These are phyloP conservation scores for Orobanche coerulescens DNA, from an alignment of 257 asterid genomes.

Conservation along the genomic window DNA sequence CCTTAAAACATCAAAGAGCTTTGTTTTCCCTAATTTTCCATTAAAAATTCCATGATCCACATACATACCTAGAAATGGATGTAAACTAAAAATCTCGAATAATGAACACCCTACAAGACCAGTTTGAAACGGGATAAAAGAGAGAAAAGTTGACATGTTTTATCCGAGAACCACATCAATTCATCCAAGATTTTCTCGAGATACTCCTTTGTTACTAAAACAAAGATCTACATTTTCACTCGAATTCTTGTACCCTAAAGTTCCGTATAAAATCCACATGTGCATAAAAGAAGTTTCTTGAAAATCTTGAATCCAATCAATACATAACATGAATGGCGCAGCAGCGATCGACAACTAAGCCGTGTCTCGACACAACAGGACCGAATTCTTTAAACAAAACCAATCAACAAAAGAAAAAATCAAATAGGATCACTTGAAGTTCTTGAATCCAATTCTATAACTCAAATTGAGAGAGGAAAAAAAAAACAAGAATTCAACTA, in stretches of 20 bases:
- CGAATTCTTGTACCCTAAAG: slow-evolving; percentile 3
- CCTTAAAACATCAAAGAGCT: not conserved
- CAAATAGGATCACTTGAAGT: not conserved
- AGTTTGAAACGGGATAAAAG: not conserved
- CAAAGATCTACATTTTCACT: slow-evolving; percentile 10
- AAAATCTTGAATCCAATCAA: slow-evolving; percentile 4
- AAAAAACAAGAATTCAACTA: not conserved
- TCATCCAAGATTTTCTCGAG: slow-evolving; percentile 16
- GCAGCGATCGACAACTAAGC: not conserved
- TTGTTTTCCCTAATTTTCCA: not conserved
- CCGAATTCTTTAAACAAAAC: not conserved
- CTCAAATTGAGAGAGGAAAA: not conserved
- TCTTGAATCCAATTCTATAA: not conserved
- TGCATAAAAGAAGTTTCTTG: not conserved
- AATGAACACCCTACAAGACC: not conserved
- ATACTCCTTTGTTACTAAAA: not conserved
- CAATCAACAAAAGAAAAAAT: not conserved
- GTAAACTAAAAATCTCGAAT: slow-evolving; percentile 15
- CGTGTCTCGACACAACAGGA: not conserved
- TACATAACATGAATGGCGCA: not conserved
- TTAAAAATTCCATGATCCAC: not conserved
- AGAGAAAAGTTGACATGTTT: not conserved
- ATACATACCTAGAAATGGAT: not conserved
- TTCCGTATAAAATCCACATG: not conserved
- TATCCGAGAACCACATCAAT: not conserved